phyloP scores from a whole-genome alignment of 2,329 filamentous ascomycete species.

The Raffaelea deltoideospora region DNA sequence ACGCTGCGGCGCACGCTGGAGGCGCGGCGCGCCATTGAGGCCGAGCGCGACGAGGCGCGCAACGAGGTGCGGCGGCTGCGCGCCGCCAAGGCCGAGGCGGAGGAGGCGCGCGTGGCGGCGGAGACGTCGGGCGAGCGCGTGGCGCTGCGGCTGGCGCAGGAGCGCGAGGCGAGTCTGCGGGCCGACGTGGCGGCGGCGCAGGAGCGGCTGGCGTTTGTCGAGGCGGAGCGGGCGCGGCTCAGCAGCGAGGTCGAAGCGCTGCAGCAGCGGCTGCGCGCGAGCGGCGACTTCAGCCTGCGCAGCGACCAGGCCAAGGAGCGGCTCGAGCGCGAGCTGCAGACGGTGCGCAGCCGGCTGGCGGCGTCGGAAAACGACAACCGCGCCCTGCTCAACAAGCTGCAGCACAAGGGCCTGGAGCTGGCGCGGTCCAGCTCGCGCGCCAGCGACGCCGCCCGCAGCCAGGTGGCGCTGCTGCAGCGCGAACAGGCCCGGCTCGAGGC shows the following conservation, averaged over 20 bases:
- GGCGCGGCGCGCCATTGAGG: constrained; percentile 63
- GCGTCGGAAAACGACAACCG: constrained; percentile 96
- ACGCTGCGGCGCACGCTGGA: constrained; percentile 75
- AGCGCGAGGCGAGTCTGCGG: constrained; percentile 62
- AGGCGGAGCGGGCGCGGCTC: constrained; percentile 62
- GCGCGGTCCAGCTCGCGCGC: constrained; percentile 77
- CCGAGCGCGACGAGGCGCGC: constrained; percentile 79
- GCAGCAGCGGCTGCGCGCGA: constrained; percentile 75
- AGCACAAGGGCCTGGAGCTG: constrained; percentile 94
- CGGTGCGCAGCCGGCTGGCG: constrained; percentile 73
- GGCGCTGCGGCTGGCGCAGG: constrained; percentile 61
- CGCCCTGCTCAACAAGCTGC: constrained; percentile 87
- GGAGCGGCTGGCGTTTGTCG: constrained; percentile 61
- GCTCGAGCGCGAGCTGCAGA: constrained; percentile 78
- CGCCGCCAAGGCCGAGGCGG: constrained; percentile 68
- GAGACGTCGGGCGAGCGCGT: constrained; percentile 68
- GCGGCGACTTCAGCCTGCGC: constrained; percentile 74
- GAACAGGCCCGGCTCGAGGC: constrained; percentile 78
- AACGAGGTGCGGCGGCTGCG: constrained; percentile 70
- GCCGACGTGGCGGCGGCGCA: constrained; percentile 71
- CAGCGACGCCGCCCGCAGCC: constrained; percentile 66
- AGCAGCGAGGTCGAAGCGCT: constrained; percentile 70
- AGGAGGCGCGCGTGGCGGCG: constrained; percentile 71
- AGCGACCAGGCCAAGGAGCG: constrained; percentile 92
- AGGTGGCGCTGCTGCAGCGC: constrained; percentile 59